These are phyloP conservation scores for Solanum lignicaule DNA, from an alignment of 257 asterid species.

Conservation along the genomic window DNA sequence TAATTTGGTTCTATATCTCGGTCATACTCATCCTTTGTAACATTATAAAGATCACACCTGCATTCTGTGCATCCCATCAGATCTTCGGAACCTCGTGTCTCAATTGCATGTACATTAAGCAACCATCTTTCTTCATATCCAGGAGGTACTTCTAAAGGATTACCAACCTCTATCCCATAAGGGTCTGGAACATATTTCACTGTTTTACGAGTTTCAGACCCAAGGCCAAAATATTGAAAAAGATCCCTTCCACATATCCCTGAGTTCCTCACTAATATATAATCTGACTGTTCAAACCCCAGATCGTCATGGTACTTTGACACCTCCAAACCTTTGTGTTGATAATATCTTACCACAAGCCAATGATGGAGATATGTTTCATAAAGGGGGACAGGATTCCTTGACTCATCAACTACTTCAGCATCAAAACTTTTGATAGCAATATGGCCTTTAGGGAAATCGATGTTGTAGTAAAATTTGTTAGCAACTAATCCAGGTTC, in stretches of 20 bases:
- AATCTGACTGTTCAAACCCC: conserved; percentile 23
- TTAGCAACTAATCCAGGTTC: conserved; percentile 54
- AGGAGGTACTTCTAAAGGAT: conserved; percentile 35
- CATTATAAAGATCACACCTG: conserved; percentile 62
- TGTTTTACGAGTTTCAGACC: conserved; percentile 80
- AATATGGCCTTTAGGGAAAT: conserved; percentile 65
- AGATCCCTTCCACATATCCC: conserved; percentile 53
- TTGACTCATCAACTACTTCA: conserved; percentile 56
- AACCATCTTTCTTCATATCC: conserved; percentile 71
- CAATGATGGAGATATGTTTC: conserved; percentile 83
- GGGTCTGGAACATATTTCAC: conserved; percentile 54
- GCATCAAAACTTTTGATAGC: conserved; percentile 53
- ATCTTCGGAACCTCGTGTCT: conserved; percentile 65
- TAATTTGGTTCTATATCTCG: conserved; percentile 18
- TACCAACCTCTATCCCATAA: conserved; percentile 66
- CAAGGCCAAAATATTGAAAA: conserved; percentile 68
- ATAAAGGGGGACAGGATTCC: conserved; percentile 52
- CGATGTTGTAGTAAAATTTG: conserved; percentile 35
- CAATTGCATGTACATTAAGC: conserved; percentile 78
- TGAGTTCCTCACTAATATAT: conserved; percentile 19
- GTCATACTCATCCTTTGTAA: conserved; percentile 33
- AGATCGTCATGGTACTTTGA: not conserved
- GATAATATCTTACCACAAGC: conserved; percentile 39
- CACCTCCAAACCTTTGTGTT: conserved; percentile 14
- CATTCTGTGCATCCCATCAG: conserved; percentile 77